These are phyloP conservation scores for Trichaptum fuscoviolaceum DNA, from an alignment of 768 basidiomycete genomes.

Conservation along the genomic window DNA sequence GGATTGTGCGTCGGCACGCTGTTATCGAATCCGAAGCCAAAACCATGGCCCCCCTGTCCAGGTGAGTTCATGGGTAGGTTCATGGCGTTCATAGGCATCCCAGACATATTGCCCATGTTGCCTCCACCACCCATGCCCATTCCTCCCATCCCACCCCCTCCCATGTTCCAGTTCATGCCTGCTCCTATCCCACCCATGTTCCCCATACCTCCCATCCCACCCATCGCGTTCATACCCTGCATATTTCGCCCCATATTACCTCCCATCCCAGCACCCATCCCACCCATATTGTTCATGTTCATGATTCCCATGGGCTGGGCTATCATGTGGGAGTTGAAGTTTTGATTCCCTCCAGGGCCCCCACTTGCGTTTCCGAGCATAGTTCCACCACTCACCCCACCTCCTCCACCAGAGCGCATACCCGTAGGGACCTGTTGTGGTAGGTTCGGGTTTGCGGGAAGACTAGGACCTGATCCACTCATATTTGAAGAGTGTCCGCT, in stretches of 20 bases:
- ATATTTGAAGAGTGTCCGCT: slow-evolving; percentile 18
- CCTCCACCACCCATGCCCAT: slow-evolving; percentile 12
- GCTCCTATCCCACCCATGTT: slow-evolving; percentile 10
- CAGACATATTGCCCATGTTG: slow-evolving; percentile 6
- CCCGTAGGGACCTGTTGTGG: slow-evolving; percentile 14
- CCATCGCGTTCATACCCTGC: slow-evolving; percentile 14
- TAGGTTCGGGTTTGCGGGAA: slow-evolving; percentile 10
- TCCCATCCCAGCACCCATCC: slow-evolving; percentile 14
- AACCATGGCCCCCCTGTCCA: not conserved
- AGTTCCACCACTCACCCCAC: slow-evolving; percentile 14
- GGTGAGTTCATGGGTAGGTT: not conserved
- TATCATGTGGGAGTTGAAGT: slow-evolving; percentile 21
- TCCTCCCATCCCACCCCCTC: slow-evolving; percentile 13
- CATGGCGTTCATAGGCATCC: slow-evolving; percentile 2
- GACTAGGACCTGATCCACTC: not conserved
- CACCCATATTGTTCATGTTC: slow-evolving; percentile 12
- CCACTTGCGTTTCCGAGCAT: slow-evolving; percentile 11
- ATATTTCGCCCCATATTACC: slow-evolving; percentile 13
- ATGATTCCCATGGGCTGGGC: slow-evolving; percentile 31
- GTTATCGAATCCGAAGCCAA: not conserved
- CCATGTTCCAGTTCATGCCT: slow-evolving; percentile 12
- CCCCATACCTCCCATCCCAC: slow-evolving; percentile 17
- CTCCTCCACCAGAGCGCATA: slow-evolving; percentile 14
- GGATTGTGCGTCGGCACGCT: not conserved
- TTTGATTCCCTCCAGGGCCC: slow-evolving; percentile 3